Conservation (phyloP, 495 filamentous ascomycete species). For the Jackrogersella minutella region DNA sequence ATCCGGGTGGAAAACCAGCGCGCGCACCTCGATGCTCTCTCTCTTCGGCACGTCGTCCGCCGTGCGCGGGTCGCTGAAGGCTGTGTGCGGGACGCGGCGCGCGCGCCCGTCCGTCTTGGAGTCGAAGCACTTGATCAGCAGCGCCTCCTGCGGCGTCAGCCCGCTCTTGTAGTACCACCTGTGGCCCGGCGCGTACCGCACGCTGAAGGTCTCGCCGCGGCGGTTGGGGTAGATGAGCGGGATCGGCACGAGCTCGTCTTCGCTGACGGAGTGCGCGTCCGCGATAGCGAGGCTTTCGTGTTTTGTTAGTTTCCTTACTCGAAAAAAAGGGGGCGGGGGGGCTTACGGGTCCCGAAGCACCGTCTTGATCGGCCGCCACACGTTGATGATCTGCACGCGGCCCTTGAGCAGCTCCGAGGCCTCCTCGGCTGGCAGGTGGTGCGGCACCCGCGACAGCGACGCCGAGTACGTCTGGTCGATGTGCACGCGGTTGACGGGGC, state of each 20-base stretch:
- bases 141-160: constrained; percentile 66
- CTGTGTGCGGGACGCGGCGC: constrained; percentile 69
- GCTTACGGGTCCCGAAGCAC: constrained; percentile 64
- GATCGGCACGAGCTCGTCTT: constrained; percentile 72
- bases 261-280: constrained; percentile 65
- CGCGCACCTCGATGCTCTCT: constrained; percentile 72
- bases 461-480: constrained; percentile 76
- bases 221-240: constrained; percentile 78
- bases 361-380: constrained; percentile 76
- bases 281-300: constrained; percentile 65
- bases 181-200: constrained; percentile 64
- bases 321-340: not conserved
- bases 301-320: too few relatives aligned
- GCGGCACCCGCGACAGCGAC: constrained; percentile 60
- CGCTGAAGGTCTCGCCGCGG: constrained; percentile 75
- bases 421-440: constrained; percentile 68
- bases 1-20: constrained; percentile 59
- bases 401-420: constrained; percentile 67
- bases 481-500: constrained; percentile 72
- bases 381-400: constrained; percentile 80
- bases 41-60: constrained; percentile 55
- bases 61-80: constrained; percentile 64
- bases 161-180: constrained; percentile 83
- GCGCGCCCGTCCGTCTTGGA: constrained; percentile 66
- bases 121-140: constrained; percentile 78